Evolutionary conservation across 176 grass and related monocot species (phyloP), one percentile per base, ranked within the genome.

Genomic region (Oryza glumipatula): DNA sequence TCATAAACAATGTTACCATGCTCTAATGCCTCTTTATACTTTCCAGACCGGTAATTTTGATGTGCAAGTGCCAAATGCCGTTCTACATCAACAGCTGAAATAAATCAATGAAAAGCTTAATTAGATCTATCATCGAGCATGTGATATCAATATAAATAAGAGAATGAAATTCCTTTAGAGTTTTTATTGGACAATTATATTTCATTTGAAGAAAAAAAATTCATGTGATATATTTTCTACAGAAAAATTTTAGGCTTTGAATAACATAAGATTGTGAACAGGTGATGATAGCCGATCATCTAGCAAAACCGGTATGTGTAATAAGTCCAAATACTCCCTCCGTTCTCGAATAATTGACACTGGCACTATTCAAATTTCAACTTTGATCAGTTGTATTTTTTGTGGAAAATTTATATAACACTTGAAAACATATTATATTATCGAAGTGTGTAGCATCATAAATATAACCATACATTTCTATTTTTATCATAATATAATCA

Each of bases 1-100:
- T 86, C 83, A 60, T 97, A 97, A 84, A 94, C 72, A 0, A 73
- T 39, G 85, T 84, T 91, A 73, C 90, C 85, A 54, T 92, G 83
- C 77, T 97, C 94, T 36, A 94, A 77, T 51, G 94, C 94, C 51
- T 97, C 82, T 67, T 73, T 87, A 54, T 92, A 97, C 73, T 94
- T 94, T 70, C 94, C 92, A 13, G 89, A 88, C 72, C 89, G 89
- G 76, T 97, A 97, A 83, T 90, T 94, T 80, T 97, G 92, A 86
- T 97, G 91, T 13, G 94, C 94, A 82, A 90, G 87, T 22, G 72
- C 81, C 73, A 97, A 79, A 66, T 90, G 91, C 2, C 58, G 76
- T 15, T 92, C 89, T 87, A 90, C 94, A 72, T 93, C 82, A 85
- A 84, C 78, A 70, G 65, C 91, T 93, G 75, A 65, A 54, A 63